Evolutionary conservation across 2,329 filamentous ascomycete species (phyloP), one percentile per base, ranked within the genome.

Genomic region (Atkinsonella hypoxylon): DNA sequence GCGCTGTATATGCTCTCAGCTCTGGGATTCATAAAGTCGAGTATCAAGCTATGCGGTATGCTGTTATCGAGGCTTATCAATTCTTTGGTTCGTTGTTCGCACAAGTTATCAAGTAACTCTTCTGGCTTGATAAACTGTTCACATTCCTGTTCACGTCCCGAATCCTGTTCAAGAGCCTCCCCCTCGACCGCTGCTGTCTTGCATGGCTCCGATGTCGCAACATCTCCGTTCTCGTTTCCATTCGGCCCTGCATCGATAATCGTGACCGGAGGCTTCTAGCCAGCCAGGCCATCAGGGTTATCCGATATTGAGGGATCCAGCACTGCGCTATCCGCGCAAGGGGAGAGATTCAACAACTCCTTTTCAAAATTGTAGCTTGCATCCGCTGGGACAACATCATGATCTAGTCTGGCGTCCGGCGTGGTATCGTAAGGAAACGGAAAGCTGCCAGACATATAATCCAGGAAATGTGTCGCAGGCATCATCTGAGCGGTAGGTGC

Each of bases 11-110:
- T 31, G 42, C 51, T 53, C 8, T 22, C 42, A 13, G 31, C 22
- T 13, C 22, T 31, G 7, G 51, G 51, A 4, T 31, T 5, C 48
- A 48, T 50, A 32, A 53, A 53, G 13, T 53, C 51, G 9, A 12
- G 11, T n/a, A 53, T 51, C 39, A 53, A 12, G 22, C 48, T 31
- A 13, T 45, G 26, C 2, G 51, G 51, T n/a, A 53, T 40, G 13
- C 43, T n/a, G 10, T 12, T 30, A 18, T 53, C 48, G 15, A 48
- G 12, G 7, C 31, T n/a, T 1, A 42, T 39, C 8, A 53, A 31
- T 20, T 47, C 31, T 34, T 44, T 47, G 40, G 30, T 38, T 15
- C 50, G 32, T n/a, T 31, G 15, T 26, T 20, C 18, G 22, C 8
- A 22, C 15, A 10, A 11, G 22, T 42, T 38, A 10, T 36, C 17